Conservation (phyloP, 495 filamentous ascomycete genomes). For the Chaetomium tenue region DNA sequence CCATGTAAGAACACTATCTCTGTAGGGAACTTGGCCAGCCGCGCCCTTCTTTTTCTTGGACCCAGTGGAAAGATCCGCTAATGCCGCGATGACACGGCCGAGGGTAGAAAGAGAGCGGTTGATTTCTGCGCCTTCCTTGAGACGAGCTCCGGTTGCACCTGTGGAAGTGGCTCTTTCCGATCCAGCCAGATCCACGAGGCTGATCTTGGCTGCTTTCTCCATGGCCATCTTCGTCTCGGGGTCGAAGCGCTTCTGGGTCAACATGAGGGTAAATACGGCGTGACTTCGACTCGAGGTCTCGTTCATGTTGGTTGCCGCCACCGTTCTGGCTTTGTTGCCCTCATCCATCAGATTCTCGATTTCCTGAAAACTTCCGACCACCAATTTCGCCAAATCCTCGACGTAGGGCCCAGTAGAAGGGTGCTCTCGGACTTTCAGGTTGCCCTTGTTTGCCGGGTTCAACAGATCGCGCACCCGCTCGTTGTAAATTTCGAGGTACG, state of each 20-base stretch:
- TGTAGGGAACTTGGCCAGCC: constrained; percentile 81
- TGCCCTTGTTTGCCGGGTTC: constrained; percentile 94
- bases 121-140: constrained; percentile 99
- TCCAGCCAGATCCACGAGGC: constrained; percentile 94
- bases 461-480: constrained; percentile 94
- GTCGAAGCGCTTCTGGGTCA: constrained; percentile 93
- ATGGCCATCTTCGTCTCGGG: constrained; percentile 91
- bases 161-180: constrained; percentile 96
- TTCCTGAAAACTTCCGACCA: constrained; percentile 94
- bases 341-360: constrained; percentile 99
- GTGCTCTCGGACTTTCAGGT: constrained; percentile 95
- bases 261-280: constrained; percentile 93
- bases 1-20: constrained; percentile 97
- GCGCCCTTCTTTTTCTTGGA: constrained; percentile 70
- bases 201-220: constrained; percentile 97
- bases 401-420: constrained; percentile 97
- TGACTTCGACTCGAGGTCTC: constrained; percentile 98
- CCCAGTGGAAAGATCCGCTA: constrained; percentile 84
- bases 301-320: constrained; percentile 99
- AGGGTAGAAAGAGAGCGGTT: constrained; percentile 95
- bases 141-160: constrained; percentile 87
- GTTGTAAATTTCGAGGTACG: constrained; percentile 99
- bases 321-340: constrained; percentile 96
- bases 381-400: constrained; percentile 93
- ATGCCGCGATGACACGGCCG: constrained; percentile 94